Evolutionary conservation across 106 monocot species (phyloP), one percentile per base, ranked within the genome.

Genomic region (Platanthera zijinensis): DNA sequence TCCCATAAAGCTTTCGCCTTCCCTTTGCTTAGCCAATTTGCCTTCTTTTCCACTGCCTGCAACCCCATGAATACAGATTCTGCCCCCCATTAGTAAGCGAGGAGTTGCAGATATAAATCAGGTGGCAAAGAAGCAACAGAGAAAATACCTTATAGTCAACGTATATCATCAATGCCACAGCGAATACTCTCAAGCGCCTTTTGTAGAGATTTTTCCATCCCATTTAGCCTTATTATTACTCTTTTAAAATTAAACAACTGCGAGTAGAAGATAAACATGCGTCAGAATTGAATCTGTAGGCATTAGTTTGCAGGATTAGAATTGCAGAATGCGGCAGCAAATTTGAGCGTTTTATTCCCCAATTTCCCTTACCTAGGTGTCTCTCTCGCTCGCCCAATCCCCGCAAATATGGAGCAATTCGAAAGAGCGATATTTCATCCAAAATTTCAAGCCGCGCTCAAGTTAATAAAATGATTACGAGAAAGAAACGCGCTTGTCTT

Each of bases 121-220:
- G 10, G 10, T 66, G 51, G 50, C 17, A 70, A 70, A 70, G 48
- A 47, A 70, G 8, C 12, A 10, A 48, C 17, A 50, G 39, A 51
- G 61, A 7, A n/a, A 53, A 62, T 4, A 99, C 99, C 94, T 99
- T 99, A 71, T 99, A 99, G 79, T 99, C 99, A 17, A 99, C 53
- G 76, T 99, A 99, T 54, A 99, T 84, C 51, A 94, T 48, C 62
- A 94, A 57, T 22, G 99, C 89, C 62, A 88, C 74, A 2, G 90
- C 75, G 80, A 94, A 99, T 54, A 99, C 99, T 81, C 85, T 94
- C 73, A 99, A 48, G 47, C 99, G 89, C 70, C 99, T 86, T 39
- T 53, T 85, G 86, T 84, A 90, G 69, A 88, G 86, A 78, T 84
- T 94, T 84, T 90, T 88, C 99, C 84, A 94, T 83, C 92, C 99